Evolutionary conservation across 2,329 filamentous ascomycete genomes (phyloP).

Genomic region (Colletotrichum higginsianum): DNA sequence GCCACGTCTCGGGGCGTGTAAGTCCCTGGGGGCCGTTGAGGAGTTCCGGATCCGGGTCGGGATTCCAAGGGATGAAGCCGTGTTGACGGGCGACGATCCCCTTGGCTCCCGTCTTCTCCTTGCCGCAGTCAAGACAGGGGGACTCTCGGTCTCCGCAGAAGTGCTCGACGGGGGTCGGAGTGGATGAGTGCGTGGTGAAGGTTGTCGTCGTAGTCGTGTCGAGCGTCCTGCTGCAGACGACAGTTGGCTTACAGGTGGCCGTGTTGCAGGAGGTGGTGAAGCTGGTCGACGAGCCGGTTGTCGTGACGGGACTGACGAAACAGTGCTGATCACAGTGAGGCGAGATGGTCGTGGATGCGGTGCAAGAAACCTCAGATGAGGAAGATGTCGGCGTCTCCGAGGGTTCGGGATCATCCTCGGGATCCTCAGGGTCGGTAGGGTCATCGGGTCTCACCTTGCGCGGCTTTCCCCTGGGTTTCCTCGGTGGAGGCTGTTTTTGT

Average conservation of each 20-base stretch:
- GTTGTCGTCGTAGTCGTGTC: slow-evolving; percentile 25
- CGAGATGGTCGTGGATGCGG: slow-evolving; percentile 23
- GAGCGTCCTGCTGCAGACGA: slow-evolving; percentile 25
- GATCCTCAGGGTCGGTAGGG: slow-evolving; percentile 12
- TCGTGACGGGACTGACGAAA: slow-evolving; percentile 16
- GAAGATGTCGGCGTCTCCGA: slow-evolving; percentile 4
- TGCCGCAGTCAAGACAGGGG: not conserved
- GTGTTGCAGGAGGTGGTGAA: slow-evolving; percentile 28
- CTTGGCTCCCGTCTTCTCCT: not conserved
- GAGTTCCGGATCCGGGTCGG: not conserved
- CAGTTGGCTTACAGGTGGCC: slow-evolving; percentile 30
- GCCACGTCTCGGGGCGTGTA: slow-evolving; percentile 5
- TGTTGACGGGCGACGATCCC: slow-evolving; percentile 4
- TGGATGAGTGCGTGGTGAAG: slow-evolving; percentile 3
- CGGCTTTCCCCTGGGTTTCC: slow-evolving; percentile 16
- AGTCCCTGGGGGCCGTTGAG: slow-evolving; percentile 8
- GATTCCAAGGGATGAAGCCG: not conserved
- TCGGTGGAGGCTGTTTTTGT: not conserved
- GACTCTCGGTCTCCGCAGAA: slow-evolving; percentile 14
- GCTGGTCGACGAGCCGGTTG: not conserved
- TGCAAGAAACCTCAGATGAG: slow-evolving; percentile 28
- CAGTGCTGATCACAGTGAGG: slow-evolving; percentile 33
- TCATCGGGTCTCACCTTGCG: slow-evolving; percentile 15
- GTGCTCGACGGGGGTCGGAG: not conserved
- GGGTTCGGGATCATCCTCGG: slow-evolving; percentile 23